Evolutionary conservation across 305 asterid species (phyloP).

Genomic region (Fraxinus sp.): DNA sequence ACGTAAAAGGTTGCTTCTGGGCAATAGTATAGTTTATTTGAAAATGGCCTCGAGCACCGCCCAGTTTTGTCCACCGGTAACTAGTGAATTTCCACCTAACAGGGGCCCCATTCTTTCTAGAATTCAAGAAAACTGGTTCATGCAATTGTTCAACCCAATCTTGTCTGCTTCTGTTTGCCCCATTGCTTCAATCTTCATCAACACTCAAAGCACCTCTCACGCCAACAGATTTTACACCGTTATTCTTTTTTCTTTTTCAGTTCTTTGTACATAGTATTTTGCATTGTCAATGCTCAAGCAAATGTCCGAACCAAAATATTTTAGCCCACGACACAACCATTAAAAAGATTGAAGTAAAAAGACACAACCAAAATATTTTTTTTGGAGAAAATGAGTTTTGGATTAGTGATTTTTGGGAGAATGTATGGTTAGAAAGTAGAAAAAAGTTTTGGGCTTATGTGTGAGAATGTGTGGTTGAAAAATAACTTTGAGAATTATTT

Average conservation of each 20-base stretch:
- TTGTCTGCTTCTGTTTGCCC: conserved; percentile 45
- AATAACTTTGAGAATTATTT: no score
- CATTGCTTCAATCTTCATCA: conserved; percentile 30
- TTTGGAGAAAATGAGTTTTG: no score
- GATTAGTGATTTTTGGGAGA: no score
- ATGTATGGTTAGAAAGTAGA: no score
- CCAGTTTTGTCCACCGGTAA: conserved; percentile 40
- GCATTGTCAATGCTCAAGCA: background rate
- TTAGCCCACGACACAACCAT: background rate
- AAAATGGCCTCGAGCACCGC: conserved; percentile 50
- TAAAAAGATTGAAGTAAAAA: no score
- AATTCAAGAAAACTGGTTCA: background rate
- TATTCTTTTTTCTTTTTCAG: background rate
- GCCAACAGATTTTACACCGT: background rate
- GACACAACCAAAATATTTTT: no score
- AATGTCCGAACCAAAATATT: background rate
- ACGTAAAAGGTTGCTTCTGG: background rate
- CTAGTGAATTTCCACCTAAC: conserved; percentile 21
- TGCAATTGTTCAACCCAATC: conserved; percentile 26
- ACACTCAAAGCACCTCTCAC: conserved; percentile 23
- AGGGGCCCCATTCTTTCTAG: conserved; percentile 1
- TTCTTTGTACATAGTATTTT: background rate
- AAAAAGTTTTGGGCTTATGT: no score
- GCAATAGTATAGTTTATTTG: background rate
- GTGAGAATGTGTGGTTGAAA: no score